phyloP scores from a whole-genome alignment of 495 filamentous ascomycete genomes.

The Rusavskia elegans region DNA sequence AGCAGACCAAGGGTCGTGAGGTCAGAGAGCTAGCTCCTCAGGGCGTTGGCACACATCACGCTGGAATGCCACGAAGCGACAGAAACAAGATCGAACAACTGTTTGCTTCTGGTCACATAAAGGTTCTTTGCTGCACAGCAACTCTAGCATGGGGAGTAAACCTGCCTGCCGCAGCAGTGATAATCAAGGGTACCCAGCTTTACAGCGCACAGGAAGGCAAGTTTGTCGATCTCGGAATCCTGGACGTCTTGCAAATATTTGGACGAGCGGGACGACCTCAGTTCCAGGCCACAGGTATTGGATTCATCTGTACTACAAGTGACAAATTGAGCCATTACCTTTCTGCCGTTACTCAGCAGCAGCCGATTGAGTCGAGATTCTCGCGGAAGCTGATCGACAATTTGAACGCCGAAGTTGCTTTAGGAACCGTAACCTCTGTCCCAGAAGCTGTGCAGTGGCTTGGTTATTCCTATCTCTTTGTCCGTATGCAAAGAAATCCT shows the following conservation, averaged over 20 bases:
- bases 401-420: slow-evolving; percentile 82
- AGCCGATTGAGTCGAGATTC: slow-evolving; percentile 90
- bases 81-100: slow-evolving; percentile 84
- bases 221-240: slow-evolving; percentile 90
- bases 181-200: slow-evolving; percentile 95
- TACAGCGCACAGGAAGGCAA: slow-evolving; percentile 94
- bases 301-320: slow-evolving; percentile 88
- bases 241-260: slow-evolving; percentile 97
- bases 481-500: slow-evolving; percentile 86
- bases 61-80: slow-evolving; percentile 84
- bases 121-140: slow-evolving; percentile 94
- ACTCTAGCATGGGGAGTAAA: slow-evolving; percentile 99
- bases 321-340: slow-evolving; percentile 91
- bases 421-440: slow-evolving; percentile 94
- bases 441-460: slow-evolving; percentile 90
- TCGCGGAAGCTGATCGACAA: slow-evolving; percentile 88
- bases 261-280: slow-evolving; percentile 94
- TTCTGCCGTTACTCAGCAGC: slow-evolving; percentile 80
- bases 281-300: slow-evolving; percentile 89
- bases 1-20: slow-evolving; percentile 65
- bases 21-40: slow-evolving; percentile 76
- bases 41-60: slow-evolving; percentile 89
- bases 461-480: slow-evolving; percentile 92
- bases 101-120: slow-evolving; percentile 76
- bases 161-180: slow-evolving; percentile 86